phyloP scores from a whole-genome alignment of 2,329 filamentous ascomycete genomes.

The Cercospora zeae-maydis region DNA sequence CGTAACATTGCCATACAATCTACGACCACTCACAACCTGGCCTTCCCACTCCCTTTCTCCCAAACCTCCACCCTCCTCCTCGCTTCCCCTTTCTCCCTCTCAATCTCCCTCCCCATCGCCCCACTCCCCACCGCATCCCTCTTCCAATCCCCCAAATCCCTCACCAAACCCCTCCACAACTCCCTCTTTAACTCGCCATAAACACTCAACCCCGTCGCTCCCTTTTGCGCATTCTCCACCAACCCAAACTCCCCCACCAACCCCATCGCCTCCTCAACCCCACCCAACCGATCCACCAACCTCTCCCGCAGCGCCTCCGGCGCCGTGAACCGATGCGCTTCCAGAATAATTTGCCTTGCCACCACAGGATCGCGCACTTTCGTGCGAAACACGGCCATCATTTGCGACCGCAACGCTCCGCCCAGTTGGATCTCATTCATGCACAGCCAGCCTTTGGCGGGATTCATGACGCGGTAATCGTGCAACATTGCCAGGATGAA shows the following conservation, averaged over 20 bases:
- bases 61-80: slow-evolving; percentile 28
- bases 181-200: slow-evolving; percentile 71
- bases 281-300: slow-evolving; percentile 66
- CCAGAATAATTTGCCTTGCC: slow-evolving; percentile 66
- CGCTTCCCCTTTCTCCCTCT: slow-evolving; percentile 27
- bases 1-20: too few relatives aligned
- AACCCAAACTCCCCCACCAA: slow-evolving; percentile 60
- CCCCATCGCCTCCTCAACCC: slow-evolving; percentile 58
- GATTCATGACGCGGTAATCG: slow-evolving; percentile 76
- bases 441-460: slow-evolving; percentile 67
- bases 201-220: slow-evolving; percentile 53
- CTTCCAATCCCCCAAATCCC: slow-evolving; percentile 54
- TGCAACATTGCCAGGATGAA: slow-evolving; percentile 78
- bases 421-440: slow-evolving; percentile 80
- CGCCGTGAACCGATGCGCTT: slow-evolving; percentile 65
- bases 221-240: slow-evolving; percentile 51
- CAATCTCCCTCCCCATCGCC: slow-evolving; percentile 46
- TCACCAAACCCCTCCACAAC: slow-evolving; percentile 67
- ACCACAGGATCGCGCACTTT: slow-evolving; percentile 54
- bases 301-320: slow-evolving; percentile 61
- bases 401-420: slow-evolving; percentile 67
- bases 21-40: slow-evolving; percentile 24
- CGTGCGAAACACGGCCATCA: slow-evolving; percentile 70
- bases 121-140: slow-evolving; percentile 45
- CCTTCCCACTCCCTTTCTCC: slow-evolving; percentile 24